Evolutionary conservation across 2,329 filamentous ascomycete species (phyloP).

Genomic region (Ceratocystis cubensis): DNA sequence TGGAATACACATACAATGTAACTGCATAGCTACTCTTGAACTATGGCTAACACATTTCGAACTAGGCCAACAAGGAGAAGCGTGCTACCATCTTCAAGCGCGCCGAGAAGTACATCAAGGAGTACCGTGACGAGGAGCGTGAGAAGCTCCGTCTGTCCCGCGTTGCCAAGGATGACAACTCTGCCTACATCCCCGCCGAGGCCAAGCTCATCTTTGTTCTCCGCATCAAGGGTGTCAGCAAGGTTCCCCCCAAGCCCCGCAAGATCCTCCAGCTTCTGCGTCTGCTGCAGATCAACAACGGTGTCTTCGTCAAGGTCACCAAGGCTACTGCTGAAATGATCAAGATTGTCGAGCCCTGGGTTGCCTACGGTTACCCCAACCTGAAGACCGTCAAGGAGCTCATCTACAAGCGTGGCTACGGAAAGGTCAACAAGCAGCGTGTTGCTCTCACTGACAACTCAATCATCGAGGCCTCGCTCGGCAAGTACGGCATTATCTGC

Average conservation of each 20-base stretch:
- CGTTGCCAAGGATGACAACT: slow-evolving; percentile 80
- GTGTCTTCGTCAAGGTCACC: slow-evolving; percentile 93
- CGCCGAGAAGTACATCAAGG: slow-evolving; percentile 98
- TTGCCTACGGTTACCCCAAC: slow-evolving; percentile 99
- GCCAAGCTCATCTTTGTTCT: slow-evolving; percentile 94
- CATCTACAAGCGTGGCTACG: slow-evolving; percentile 99
- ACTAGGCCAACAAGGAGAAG: slow-evolving; percentile 96
- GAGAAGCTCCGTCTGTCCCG: slow-evolving; percentile 94
- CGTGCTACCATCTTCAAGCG: slow-evolving; percentile 98
- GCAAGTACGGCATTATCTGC: slow-evolving; percentile 98
- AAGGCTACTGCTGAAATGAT: slow-evolving; percentile 97
- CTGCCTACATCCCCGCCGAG: slow-evolving; percentile 89
- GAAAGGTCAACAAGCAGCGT: slow-evolving; percentile 97
- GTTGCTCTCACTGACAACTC: slow-evolving; percentile 93
- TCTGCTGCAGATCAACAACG: slow-evolving; percentile 99
- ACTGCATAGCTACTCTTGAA: neutral
- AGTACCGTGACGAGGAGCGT: slow-evolving; percentile 96
- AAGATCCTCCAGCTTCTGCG: slow-evolving; percentile 99
- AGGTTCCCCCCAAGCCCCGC: slow-evolving; percentile 99
- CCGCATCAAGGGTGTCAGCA: slow-evolving; percentile 99
- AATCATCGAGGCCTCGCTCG: slow-evolving; percentile 91
- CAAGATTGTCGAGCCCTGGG: slow-evolving; percentile 96
- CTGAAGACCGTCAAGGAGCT: slow-evolving; percentile 98
- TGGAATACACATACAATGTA: slow-evolving; percentile 24
- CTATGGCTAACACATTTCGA: slow-evolving; percentile 17